These are phyloP conservation scores for Plasmodium falciparum DNA, from an alignment of 169 alveolate species.

Conservation along the genomic window DNA sequence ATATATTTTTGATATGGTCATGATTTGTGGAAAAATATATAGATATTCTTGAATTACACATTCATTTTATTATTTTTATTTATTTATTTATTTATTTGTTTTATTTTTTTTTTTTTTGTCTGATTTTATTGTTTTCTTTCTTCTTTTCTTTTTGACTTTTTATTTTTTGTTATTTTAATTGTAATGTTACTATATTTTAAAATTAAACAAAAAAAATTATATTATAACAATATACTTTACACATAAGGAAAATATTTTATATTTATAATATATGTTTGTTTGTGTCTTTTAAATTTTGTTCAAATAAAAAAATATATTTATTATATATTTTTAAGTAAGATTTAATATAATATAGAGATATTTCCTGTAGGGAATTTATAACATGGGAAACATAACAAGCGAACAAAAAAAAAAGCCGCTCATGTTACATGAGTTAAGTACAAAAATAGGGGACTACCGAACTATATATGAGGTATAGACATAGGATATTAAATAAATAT, in stretches of 20 bases:
- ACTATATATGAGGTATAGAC: slow-evolving; percentile 61
- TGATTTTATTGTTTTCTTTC: no score
- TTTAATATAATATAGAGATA: neutral
- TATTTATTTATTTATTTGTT: neutral
- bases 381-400: slow-evolving; percentile 66
- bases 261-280: neutral
- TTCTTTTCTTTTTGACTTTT: neutral
- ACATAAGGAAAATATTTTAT: no score
- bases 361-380: neutral
- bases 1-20: no score
- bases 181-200: no score
- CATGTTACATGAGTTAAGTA: slow-evolving; percentile 46
- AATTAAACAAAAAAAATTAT: no score
- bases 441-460: slow-evolving; percentile 67
- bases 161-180: neutral
- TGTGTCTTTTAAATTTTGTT: neutral
- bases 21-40: neutral
- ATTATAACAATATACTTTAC: no score
- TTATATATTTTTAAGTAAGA: neutral
- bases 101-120: no score
- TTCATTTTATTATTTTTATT: slow-evolving; percentile 2
- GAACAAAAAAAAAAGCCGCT: slow-evolving; percentile 48
- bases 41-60: neutral
- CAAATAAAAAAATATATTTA: neutral
- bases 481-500: neutral